Base-by-base conservation (phyloP, 108 stramenopile species). In the Heterococcus sp. region DNA sequence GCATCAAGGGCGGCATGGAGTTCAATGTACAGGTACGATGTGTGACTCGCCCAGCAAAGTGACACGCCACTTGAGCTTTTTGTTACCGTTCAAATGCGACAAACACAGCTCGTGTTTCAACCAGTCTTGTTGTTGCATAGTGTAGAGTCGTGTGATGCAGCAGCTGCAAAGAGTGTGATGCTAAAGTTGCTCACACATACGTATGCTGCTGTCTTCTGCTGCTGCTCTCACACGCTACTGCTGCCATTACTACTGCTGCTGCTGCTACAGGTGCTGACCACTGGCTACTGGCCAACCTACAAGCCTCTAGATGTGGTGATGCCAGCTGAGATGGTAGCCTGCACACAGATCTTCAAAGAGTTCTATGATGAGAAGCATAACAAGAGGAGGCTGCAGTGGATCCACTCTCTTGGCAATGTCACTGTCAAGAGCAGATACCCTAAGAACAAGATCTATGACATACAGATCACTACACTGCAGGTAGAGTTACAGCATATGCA, bases 211-310 rank as follows among this genome's bases (percentile, higher is more conserved):
- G n/a, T n/a, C n/a, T n/a, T n/a, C n/a, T n/a, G n/a, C n/a, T n/a
- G n/a, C n/a, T n/a, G n/a, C n/a, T n/a, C n/a, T n/a, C n/a, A n/a
- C n/a, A n/a, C n/a, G n/a, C n/a, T n/a, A n/a, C n/a, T n/a, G n/a
- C n/a, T n/a, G n/a, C n/a, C n/a, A n/a, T n/a, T n/a, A n/a, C n/a
- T n/a, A n/a, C 37, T 3, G 3, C 3, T 72, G 40, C 73, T 63
- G 3, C 93, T 29, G 21, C 21, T 58, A 21, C 95, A 97, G 80
- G 96, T 99, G 27, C 89, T 99, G 63, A 99, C 98, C 2, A 96
- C 95, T 35, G 96, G 96, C 4, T 94, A 96, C 87, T 98, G 98
- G 98, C 98, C 98, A 2, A 85, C 94, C 5, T 97, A 94, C 88
- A 95, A 95, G 87, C 85, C 90, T 36, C 90, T 97, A 36, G 93